Evolutionary conservation across 139 green algal species (phyloP).

Genomic region (Cymbomonas tetramitiformis): DNA sequence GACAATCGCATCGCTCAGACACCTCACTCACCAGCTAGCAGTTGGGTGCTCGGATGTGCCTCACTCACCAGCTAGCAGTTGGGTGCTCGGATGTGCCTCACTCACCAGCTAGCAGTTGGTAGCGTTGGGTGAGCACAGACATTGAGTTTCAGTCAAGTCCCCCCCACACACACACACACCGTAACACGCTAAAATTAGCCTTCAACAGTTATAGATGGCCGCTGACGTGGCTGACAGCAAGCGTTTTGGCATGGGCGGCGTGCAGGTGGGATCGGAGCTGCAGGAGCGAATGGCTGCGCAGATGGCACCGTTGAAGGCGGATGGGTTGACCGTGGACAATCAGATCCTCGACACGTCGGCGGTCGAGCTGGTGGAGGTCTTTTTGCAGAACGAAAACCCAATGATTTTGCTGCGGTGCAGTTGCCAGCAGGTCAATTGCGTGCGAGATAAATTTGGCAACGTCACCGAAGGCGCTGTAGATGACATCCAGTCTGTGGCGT

Average conservation of each 20-base stretch:
- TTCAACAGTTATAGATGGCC: not conserved
- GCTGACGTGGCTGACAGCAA: not conserved
- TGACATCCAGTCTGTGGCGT: conserved; percentile 26
- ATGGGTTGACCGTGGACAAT: conserved; percentile 44
- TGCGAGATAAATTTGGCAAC: conserved; percentile 69
- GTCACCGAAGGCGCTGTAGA: conserved; percentile 53
- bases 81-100: too few relatives aligned
- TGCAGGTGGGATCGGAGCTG: conserved; percentile 47
- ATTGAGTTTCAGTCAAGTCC: too few relatives aligned
- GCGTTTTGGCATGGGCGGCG: not conserved
- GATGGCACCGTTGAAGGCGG: conserved; percentile 11
- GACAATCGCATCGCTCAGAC: too few relatives aligned
- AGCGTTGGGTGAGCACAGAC: too few relatives aligned
- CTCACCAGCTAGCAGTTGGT: too few relatives aligned
- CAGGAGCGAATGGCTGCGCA: conserved; percentile 56
- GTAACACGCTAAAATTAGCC: too few relatives aligned
- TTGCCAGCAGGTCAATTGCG: conserved; percentile 65
- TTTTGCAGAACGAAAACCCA: conserved; percentile 58
- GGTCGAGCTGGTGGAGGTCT: conserved; percentile 69
- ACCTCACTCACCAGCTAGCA: too few relatives aligned
- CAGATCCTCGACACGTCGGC: conserved; percentile 76
- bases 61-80: too few relatives aligned
- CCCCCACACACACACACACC: too few relatives aligned
- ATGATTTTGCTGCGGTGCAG: conserved; percentile 56
- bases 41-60: too few relatives aligned